Conservation (phyloP, 2,329 filamentous ascomycete species). For the Rugonectria rugulosa region DNA sequence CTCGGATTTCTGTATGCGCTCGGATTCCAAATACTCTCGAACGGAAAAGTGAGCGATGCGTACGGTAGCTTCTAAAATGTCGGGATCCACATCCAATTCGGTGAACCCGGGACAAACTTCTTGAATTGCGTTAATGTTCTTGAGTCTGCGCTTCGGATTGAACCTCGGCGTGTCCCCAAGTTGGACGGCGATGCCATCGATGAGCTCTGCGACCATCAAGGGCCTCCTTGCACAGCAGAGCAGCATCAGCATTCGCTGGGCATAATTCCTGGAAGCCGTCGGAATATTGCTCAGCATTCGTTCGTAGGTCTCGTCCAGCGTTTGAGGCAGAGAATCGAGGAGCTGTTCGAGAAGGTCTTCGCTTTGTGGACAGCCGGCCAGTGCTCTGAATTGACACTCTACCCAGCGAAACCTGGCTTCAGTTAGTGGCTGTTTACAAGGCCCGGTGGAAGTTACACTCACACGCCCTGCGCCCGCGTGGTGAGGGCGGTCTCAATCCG, state of each 20-base stretch:
- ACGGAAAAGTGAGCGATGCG: conserved; percentile 23
- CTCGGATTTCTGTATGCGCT: background rate
- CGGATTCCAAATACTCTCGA: conserved; percentile 23
- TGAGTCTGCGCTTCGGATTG: conserved; percentile 15
- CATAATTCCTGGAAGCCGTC: background rate
- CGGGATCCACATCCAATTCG: conserved; percentile 1
- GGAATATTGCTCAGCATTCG: conserved; percentile 21
- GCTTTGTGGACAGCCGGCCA: conserved; percentile 19
- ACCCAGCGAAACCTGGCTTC: conserved; percentile 36
- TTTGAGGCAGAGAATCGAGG: conserved; percentile 38
- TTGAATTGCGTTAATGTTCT: conserved; percentile 2
- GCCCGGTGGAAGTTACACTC: background rate
- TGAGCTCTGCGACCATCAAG: conserved; percentile 1
- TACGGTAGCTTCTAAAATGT: background rate
- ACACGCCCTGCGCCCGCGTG: conserved; percentile 13
- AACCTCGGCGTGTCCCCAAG: background rate
- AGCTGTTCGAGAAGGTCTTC: conserved; percentile 27
- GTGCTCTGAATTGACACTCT: conserved; percentile 29
- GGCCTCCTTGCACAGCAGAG: conserved; percentile 14
- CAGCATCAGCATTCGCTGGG: conserved; percentile 2
- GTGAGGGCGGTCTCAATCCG: conserved; percentile 12
- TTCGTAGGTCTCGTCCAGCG: conserved; percentile 40
- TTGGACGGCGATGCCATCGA: conserved; percentile 9
- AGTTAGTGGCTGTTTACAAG: background rate
- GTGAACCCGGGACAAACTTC: conserved; percentile 17